Base-by-base conservation (phyloP, 495 filamentous ascomycete species). In the Saxispiralis lemnorum region DNA sequence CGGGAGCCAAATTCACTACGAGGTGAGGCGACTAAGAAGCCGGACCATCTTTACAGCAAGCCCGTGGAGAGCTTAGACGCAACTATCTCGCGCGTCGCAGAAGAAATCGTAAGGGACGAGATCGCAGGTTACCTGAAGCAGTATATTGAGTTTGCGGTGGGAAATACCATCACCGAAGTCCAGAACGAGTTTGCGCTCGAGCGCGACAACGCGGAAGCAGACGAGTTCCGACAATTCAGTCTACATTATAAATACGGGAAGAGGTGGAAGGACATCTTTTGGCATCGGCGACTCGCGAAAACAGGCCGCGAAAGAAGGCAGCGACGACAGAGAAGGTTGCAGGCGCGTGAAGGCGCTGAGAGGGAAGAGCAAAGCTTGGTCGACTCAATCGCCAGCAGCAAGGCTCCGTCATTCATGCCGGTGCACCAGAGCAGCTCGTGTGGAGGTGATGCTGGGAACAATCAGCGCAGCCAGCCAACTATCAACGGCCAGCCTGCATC, bases 111-210 rank as follows among this genome's bases (percentile, higher is more conserved):
- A 17, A 28, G 47, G 2, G 44, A 49, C 11, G 18, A 32, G 15
- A 14, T 30, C 15, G 39, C n/a, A 1, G 55, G 55, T 1, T 39
- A 51, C 33, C 40, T 58, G 9, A 37, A 49, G 6, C 53, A 58
- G 34, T 56, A 49, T 38, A 20, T 58, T 17, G 46, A 52, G 13
- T 53, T 32, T 37, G 38, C 38, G 3, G 45, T 49, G n/a, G 21
- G 15, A 10, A 39, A 39, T 12, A 35, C 40, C 6, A 48, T 58
- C 17, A 36, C 17, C 9, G 31, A 34, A 17, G 43, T 39, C 7
- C 41, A 45, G 20, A 34, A 43, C 11, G 21, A 49, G 37, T 28
- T 51, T 6, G 21, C 33, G 16, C 17, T 1, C 1, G 52, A 55
- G 44, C 16, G 19, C 10, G 33, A 19, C 15, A 47, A 38, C 17